These are phyloP conservation scores for Mortierella hygrophila DNA, from an alignment of 192 early-diverging fungal species.

Conservation along the genomic window DNA sequence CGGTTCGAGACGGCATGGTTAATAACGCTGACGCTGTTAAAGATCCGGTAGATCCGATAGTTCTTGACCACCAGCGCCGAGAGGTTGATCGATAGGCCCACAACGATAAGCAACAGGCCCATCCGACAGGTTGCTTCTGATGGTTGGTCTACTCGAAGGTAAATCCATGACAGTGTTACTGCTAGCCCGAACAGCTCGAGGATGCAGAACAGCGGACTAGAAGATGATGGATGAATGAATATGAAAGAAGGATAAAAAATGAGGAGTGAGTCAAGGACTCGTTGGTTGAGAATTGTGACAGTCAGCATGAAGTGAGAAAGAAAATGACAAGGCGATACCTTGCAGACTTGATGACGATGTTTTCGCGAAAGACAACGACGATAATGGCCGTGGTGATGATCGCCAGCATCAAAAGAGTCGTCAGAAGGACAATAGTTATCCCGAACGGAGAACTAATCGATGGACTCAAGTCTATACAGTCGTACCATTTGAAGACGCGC, in stretches of 20 bases:
- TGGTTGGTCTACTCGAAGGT: slow-evolving; percentile 13
- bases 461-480: slow-evolving; percentile 19
- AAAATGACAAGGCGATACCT: slow-evolving; percentile 15
- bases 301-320: background rate
- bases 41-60: slow-evolving; percentile 33
- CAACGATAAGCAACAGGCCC: slow-evolving; percentile 15
- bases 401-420: background rate
- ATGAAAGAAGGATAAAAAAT: background rate
- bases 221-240: background rate
- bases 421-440: slow-evolving; percentile 16
- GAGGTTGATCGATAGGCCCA: slow-evolving; percentile 37
- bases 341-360: slow-evolving; percentile 46
- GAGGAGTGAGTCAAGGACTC: background rate
- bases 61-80: slow-evolving; percentile 38
- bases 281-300: background rate
- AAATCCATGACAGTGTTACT: slow-evolving; percentile 28
- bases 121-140: slow-evolving; percentile 11
- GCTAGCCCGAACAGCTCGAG: slow-evolving; percentile 29
- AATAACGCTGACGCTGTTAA: slow-evolving; percentile 32
- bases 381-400: slow-evolving; percentile 12
- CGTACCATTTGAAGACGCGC: background rate
- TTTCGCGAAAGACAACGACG: slow-evolving; percentile 26
- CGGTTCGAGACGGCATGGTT: slow-evolving; percentile 35
- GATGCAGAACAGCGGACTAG: slow-evolving; percentile 18
- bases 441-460: background rate